These are phyloP conservation scores for Lentinula lateritia DNA, from an alignment of 768 basidiomycete species.

Conservation along the genomic window DNA sequence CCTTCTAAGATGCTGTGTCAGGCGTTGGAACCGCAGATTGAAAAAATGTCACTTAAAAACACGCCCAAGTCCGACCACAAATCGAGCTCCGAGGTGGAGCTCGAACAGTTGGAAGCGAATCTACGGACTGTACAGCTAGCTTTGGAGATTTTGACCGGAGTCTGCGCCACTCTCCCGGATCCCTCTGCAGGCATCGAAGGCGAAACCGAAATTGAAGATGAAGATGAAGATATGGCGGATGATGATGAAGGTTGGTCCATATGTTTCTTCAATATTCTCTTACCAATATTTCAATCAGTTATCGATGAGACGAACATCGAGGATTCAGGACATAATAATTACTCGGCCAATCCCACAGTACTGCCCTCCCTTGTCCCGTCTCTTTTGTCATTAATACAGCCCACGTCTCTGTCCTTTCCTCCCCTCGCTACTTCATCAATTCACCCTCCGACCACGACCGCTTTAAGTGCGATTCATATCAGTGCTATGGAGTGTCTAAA, in stretches of 20 bases:
- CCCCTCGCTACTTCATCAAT: constrained; percentile 61
- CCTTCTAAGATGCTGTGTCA: constrained; percentile 15
- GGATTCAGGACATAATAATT: constrained; percentile 27
- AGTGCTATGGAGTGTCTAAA: constrained; percentile 86
- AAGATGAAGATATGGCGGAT: constrained; percentile 31
- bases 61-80: constrained; percentile 76
- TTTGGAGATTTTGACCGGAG: constrained; percentile 83
- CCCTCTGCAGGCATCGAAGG: constrained; percentile 40
- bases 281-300: background rate
- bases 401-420: constrained; percentile 79
- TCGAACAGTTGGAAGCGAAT: constrained; percentile 67
- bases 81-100: constrained; percentile 57
- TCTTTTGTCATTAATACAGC: constrained; percentile 62
- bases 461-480: constrained; percentile 76
- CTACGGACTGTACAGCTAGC: constrained; percentile 74
- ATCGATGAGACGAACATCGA: constrained; percentile 26
- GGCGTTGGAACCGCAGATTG: constrained; percentile 46
- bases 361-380: constrained; percentile 64
- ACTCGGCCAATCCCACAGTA: constrained; percentile 28
- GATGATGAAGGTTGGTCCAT: constrained; percentile 25
- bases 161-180: constrained; percentile 85
- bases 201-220: constrained; percentile 25
- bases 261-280: background rate
- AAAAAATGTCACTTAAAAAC: constrained; percentile 56
- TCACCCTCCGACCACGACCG: constrained; percentile 88